A percentile compares a stretch with the other conserved stretches of the same genome.
phyloP scores from a whole-genome alignment of 1,284 basidiomycete genomes.

The Garcileccinum viscosum region DNA sequence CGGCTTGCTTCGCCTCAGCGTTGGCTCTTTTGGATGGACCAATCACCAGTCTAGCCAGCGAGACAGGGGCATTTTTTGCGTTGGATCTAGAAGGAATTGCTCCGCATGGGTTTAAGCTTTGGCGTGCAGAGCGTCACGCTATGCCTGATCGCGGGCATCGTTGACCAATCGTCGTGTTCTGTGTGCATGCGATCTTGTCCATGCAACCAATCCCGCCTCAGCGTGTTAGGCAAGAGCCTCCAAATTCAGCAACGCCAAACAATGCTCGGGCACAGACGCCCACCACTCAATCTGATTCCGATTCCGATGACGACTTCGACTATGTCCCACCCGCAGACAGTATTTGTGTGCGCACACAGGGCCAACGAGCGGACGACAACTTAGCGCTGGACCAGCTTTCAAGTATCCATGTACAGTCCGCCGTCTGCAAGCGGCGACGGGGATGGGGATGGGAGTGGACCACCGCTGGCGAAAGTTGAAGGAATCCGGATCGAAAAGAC shows the following conservation, averaged over 20 bases:
- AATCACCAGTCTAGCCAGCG: too few species aligned
- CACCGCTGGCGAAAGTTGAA: constrained; percentile 37
- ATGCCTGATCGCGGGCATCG: too few species aligned
- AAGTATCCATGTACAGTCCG: constrained; percentile 52
- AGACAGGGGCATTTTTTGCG: too few species aligned
- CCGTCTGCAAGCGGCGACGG: not conserved
- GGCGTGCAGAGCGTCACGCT: too few species aligned
- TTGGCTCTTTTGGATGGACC: too few species aligned
- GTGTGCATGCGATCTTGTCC: too few species aligned
- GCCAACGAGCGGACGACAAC: constrained; percentile 38
- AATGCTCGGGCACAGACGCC: constrained; percentile 22
- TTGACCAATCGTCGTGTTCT: too few species aligned
- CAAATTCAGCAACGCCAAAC: constrained; percentile 35
- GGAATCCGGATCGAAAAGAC: constrained; percentile 70
- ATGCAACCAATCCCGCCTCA: too few species aligned
- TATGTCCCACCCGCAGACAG: constrained; percentile 60
- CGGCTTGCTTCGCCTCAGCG: too few species aligned
- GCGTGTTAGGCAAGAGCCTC: constrained; percentile 29
- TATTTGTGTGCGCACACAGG: constrained; percentile 28
- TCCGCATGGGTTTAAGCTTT: too few species aligned
- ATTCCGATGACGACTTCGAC: constrained; percentile 71
- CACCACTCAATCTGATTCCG: constrained; percentile 42
- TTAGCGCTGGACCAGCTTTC: constrained; percentile 65
- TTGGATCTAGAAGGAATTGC: too few species aligned
- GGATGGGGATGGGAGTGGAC: not conserved